Evolutionary conservation across 345 rosid species (phyloP).

Genomic region (Arabis hirsuta): DNA sequence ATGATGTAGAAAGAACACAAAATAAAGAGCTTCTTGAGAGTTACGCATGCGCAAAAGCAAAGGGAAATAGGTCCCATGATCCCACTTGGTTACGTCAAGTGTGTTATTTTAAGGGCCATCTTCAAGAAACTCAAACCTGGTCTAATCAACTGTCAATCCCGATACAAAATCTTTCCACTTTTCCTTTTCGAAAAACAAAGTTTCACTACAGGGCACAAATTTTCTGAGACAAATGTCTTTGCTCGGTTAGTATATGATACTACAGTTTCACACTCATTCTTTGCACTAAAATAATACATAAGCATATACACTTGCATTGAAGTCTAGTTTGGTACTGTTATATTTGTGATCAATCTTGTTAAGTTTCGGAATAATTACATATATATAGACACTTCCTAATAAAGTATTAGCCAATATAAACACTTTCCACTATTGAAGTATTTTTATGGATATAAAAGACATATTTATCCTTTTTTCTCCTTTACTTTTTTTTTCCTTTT

Average conservation of each 20-base stretch:
- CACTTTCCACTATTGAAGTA: too few species aligned
- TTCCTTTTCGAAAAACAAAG: not conserved
- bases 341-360: too few species aligned
- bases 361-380: too few species aligned
- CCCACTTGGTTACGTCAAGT: slow-evolving; percentile 40
- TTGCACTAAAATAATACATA: not conserved
- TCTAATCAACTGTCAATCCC: slow-evolving; percentile 25
- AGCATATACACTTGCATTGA: not conserved
- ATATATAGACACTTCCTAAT: too few species aligned
- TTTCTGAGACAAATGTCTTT: not conserved
- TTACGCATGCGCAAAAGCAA: slow-evolving; percentile 44
- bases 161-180: not conserved
- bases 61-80: slow-evolving; percentile 25
- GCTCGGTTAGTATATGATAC: not conserved
- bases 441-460: too few species aligned
- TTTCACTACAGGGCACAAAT: slow-evolving; percentile 5
- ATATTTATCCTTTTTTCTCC: too few species aligned
- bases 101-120: slow-evolving; percentile 27
- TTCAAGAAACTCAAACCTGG: slow-evolving; percentile 27
- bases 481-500: too few species aligned
- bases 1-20: slow-evolving; percentile 15
- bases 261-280: slow-evolving; percentile 1
- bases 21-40: slow-evolving; percentile 31
- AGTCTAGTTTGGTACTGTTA: not conserved
- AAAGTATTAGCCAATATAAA: too few species aligned